A percentile compares a stretch with the other conserved stretches of the same genome.
Conservation (phyloP, 2,329 filamentous ascomycete genomes). For the Colletotrichum zoysiae region DNA sequence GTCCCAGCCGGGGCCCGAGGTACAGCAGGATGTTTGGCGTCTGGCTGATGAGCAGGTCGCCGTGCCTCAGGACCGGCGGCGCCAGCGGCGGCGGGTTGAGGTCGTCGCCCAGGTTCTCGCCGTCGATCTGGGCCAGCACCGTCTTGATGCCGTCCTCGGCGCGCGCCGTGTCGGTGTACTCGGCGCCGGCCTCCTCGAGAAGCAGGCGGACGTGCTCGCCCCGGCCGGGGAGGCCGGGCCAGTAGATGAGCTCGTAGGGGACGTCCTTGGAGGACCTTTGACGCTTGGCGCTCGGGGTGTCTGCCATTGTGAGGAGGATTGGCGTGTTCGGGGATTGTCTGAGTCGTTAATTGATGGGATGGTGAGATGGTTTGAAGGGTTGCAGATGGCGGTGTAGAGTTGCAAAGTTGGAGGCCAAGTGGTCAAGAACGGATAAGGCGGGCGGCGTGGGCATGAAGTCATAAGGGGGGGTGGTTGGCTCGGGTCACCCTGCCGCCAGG, state of each 20-base stretch:
- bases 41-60: conserved; percentile 73
- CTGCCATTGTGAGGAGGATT: conserved; percentile 12
- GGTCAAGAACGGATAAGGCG: conserved; percentile 2
- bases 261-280: conserved; percentile 55
- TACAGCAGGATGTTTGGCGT: conserved; percentile 81
- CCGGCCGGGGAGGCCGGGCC: conserved; percentile 78
- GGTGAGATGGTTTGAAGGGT: background rate
- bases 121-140: conserved; percentile 63
- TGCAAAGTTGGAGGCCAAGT: background rate
- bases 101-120: conserved; percentile 60
- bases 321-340: background rate
- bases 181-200: conserved; percentile 75
- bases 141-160: conserved; percentile 62
- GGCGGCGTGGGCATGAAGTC: conserved; percentile 32
- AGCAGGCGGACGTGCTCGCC: conserved; percentile 80
- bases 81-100: conserved; percentile 75
- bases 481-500: conserved; percentile 24
- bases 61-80: conserved; percentile 75
- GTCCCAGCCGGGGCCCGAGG: conserved; percentile 70
- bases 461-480: conserved; percentile 17
- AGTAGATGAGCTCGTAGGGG: conserved; percentile 77
- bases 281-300: conserved; percentile 46
- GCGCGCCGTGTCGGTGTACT: conserved; percentile 72
- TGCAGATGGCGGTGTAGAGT: background rate
- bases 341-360: background rate